Conservation (phyloP, 2,329 filamentous ascomycete genomes). For the Ophiognomonia clavigignenti-juglandacearum region DNA sequence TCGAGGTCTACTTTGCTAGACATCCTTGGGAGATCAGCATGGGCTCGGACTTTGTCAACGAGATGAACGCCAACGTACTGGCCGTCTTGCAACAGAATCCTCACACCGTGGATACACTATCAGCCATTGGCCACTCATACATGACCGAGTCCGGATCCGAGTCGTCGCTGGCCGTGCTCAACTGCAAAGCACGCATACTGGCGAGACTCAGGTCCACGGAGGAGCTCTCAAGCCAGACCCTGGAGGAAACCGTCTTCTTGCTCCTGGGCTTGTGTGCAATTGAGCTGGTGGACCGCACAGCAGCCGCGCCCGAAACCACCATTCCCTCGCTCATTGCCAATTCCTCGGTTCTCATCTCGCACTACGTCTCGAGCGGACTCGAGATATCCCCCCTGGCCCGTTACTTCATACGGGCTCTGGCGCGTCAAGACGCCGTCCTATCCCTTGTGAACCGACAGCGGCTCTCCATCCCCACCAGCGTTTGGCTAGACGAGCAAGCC, state of each 20-base stretch:
- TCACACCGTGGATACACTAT: slow-evolving; percentile 23
- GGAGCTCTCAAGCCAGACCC: slow-evolving; percentile 17
- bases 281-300: slow-evolving; percentile 20
- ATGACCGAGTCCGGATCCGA: slow-evolving; percentile 15
- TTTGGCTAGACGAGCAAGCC: slow-evolving; percentile 24
- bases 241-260: slow-evolving; percentile 24
- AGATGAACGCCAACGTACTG: slow-evolving; percentile 28
- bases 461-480: slow-evolving; percentile 19
- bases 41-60: slow-evolving; percentile 25
- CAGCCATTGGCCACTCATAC: slow-evolving; percentile 26
- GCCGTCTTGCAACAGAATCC: slow-evolving; percentile 25
- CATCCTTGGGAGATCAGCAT: slow-evolving; percentile 26
- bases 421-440: slow-evolving; percentile 27
- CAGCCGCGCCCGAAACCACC: slow-evolving; percentile 16
- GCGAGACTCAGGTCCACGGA: slow-evolving; percentile 22
- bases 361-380: slow-evolving; percentile 19
- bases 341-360: slow-evolving; percentile 22
- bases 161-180: slow-evolving; percentile 20
- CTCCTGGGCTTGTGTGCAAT: slow-evolving; percentile 25
- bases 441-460: slow-evolving; percentile 22
- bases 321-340: slow-evolving; percentile 22
- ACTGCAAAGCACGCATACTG: slow-evolving; percentile 24
- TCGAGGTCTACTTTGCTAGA: slow-evolving; percentile 26
- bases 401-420: slow-evolving; percentile 27
- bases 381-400: slow-evolving; percentile 23